phyloP scores from a whole-genome alignment of 2,329 filamentous ascomycete species.

The Fusarium poae region DNA sequence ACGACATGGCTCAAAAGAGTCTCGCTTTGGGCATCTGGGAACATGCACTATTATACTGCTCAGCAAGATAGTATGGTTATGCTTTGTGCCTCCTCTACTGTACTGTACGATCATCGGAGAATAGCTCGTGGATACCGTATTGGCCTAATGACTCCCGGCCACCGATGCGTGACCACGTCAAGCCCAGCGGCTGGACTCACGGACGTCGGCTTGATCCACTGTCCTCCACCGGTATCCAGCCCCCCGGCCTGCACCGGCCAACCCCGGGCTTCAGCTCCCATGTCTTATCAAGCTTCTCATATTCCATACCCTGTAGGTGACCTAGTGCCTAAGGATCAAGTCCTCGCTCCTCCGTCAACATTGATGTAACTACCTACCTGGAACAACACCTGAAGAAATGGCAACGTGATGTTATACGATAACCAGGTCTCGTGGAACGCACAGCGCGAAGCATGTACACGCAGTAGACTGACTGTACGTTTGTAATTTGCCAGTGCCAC shows the following conservation, averaged over 20 bases:
- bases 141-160: conserved; percentile 39
- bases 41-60: conserved; percentile 13
- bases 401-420: background rate
- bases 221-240: conserved; percentile 38
- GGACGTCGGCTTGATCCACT: conserved; percentile 44
- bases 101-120: conserved; percentile 39
- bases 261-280: conserved; percentile 30
- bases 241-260: conserved; percentile 35
- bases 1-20: conserved; percentile 1
- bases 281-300: conserved; percentile 27
- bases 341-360: conserved; percentile 1
- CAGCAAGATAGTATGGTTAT: conserved; percentile 11
- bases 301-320: conserved; percentile 4
- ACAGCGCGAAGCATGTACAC: conserved; percentile 6
- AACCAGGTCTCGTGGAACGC: conserved; percentile 11
- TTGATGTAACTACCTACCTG: background rate
- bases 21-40: conserved; percentile 2
- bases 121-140: conserved; percentile 34
- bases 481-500: conserved; percentile 6
- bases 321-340: background rate
- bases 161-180: conserved; percentile 49
- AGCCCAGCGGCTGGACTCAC: conserved; percentile 44
- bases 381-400: background rate
- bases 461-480: background rate
- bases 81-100: background rate